Evolutionary conservation across 768 basidiomycete species (phyloP).

Genomic region (Candolleomyces aberdarensis): DNA sequence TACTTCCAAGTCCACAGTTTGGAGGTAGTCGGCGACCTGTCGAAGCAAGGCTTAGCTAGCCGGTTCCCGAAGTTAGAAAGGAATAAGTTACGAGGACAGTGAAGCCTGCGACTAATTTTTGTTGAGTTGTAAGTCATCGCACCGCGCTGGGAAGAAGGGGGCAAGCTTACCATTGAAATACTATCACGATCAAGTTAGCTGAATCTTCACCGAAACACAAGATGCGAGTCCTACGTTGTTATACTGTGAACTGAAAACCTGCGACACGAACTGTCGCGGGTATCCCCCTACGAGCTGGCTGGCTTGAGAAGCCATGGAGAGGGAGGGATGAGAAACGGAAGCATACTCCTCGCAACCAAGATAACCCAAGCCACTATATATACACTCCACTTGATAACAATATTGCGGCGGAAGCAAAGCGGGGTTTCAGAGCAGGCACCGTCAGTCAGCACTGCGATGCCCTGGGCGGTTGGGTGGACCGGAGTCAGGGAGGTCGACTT

Average conservation of each 20-base stretch:
- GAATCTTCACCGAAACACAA: neutral
- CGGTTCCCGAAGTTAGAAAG: neutral
- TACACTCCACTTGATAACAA: neutral
- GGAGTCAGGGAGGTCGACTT: no score
- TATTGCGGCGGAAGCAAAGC: neutral
- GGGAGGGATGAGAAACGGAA: neutral
- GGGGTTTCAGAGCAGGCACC: no score
- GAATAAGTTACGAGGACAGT: neutral
- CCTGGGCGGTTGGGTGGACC: no score
- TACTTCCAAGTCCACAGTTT: constrained; percentile 7
- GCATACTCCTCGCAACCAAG: neutral
- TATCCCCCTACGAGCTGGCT: neutral
- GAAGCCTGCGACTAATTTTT: neutral
- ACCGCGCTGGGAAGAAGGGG: neutral
- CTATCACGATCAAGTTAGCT: neutral
- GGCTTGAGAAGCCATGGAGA: neutral
- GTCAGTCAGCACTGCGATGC: no score
- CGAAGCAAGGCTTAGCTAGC: neutral
- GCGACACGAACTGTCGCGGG: neutral
- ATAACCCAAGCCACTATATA: neutral
- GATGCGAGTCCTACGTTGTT: neutral
- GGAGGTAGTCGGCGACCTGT: constrained; percentile 4
- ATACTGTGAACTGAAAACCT: neutral
- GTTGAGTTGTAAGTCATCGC: neutral
- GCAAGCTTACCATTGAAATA: neutral